phyloP scores from a whole-genome alignment of 768 basidiomycete genomes.

The Boletus insuetus region DNA sequence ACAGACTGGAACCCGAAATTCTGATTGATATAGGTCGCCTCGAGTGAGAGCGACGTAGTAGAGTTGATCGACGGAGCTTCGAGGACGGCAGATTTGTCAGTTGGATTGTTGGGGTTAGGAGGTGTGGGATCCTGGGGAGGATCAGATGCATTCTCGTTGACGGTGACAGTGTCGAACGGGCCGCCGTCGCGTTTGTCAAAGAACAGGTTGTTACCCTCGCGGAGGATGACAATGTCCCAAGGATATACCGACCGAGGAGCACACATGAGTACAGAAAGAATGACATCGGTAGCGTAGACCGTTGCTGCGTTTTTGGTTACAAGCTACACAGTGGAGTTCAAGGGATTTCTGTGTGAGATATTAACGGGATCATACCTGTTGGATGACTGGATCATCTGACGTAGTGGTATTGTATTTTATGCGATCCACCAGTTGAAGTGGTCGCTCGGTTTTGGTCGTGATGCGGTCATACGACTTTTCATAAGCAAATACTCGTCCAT shows the following conservation, averaged over 20 bases:
- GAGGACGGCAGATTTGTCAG: constrained; percentile 56
- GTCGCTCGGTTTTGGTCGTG: constrained; percentile 88
- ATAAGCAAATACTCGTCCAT: constrained; percentile 89
- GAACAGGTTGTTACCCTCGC: constrained; percentile 91
- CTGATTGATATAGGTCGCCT: constrained; percentile 98
- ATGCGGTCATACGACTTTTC: constrained; percentile 95
- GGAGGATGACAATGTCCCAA: constrained; percentile 96
- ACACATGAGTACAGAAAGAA: constrained; percentile 94
- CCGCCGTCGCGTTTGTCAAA: constrained; percentile 98
- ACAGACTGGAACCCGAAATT: constrained; percentile 98
- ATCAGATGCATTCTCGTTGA: constrained; percentile 97
- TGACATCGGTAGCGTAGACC: constrained; percentile 93
- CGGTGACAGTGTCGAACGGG: constrained; percentile 94
- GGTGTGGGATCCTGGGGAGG: constrained; percentile 83
- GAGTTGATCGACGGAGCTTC: constrained; percentile 89
- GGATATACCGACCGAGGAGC: constrained; percentile 94
- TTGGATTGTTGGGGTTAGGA: constrained; percentile 73
- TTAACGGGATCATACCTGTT: constrained; percentile 54
- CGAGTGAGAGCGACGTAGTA: constrained; percentile 88
- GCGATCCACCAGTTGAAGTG: constrained; percentile 89
- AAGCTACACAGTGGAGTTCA: constrained; percentile 47
- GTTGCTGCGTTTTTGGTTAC: constrained; percentile 77
- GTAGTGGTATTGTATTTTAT: constrained; percentile 98
- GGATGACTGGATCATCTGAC: constrained; percentile 96
- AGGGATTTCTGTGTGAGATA: constrained; percentile 1